These are phyloP conservation scores for Anacardium occidentale DNA, from an alignment of 345 rosid genomes.

Conservation along the genomic window DNA sequence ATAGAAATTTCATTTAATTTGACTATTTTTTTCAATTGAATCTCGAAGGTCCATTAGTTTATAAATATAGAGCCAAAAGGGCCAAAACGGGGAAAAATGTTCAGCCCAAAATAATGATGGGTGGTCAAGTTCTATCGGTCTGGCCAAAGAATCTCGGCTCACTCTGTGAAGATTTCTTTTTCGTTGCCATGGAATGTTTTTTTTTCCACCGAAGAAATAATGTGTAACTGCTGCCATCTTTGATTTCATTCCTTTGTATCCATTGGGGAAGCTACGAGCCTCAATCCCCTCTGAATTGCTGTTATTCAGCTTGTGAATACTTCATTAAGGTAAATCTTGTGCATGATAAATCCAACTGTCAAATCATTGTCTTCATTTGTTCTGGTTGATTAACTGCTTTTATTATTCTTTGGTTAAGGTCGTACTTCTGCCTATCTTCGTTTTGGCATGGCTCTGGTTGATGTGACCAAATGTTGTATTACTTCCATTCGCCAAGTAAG, in stretches of 20 bases:
- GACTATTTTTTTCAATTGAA: too few relatives aligned
- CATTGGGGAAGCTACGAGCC: neutral
- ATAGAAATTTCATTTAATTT: too few relatives aligned
- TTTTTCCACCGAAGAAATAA: neutral
- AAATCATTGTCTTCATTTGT: neutral
- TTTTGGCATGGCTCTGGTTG: conserved; percentile 54
- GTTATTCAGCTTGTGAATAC: neutral
- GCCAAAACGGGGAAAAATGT: neutral
- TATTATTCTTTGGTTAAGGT: neutral
- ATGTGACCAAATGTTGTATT: conserved; percentile 71
- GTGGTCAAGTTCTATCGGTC: neutral
- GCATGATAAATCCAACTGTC: neutral
- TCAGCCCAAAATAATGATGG: neutral
- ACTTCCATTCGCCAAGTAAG: conserved; percentile 79
- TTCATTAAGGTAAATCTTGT: neutral
- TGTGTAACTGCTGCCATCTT: neutral
- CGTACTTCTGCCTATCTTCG: neutral
- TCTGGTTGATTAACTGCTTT: neutral
- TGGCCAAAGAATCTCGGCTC: neutral
- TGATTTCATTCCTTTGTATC: neutral
- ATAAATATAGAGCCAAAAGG: too few relatives aligned
- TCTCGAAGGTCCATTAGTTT: too few relatives aligned
- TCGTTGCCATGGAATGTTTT: neutral
- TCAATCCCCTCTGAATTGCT: neutral
- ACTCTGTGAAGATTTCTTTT: neutral